Evolutionary conservation across 108 stramenopile species (phyloP), one percentile per base, ranked within the genome.

Genomic region (Fragilariopsis cylindrus): DNA sequence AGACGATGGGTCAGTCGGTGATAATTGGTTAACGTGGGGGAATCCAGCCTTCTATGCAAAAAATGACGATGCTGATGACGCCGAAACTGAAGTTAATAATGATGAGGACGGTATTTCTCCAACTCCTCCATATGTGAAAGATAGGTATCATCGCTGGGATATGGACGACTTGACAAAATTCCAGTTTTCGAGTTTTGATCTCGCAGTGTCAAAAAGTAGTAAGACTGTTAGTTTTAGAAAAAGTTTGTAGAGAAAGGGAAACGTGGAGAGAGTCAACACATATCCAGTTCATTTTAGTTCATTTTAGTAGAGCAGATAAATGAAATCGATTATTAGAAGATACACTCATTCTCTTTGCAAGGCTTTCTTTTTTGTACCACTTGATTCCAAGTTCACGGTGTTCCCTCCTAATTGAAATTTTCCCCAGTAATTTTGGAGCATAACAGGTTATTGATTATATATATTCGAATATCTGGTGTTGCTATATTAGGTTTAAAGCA

Each of bases 11-110:
- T 82, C 83, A 12, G 92, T 92, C 66, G 92, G 94, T 7, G 79
- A 92, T 63, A 89, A 90, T 67, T 95, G 89, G 91, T 54, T 66
- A 18, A 92, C 94, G 5, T 93, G 90, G 90, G 94, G 92, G 43
- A 92, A 93, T 82, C 66, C 63, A 8, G 82, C 69, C 15, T 86
- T 81, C 71, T 60, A 55, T 39, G 48, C 54, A 30, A 56, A 73
- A 2, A 7, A 71, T 11, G 16, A 63, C 40, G 30, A 13, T 13
- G 43, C 9, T 7, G 57, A 57, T 7, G 30, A 30, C 30, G 30
- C 30, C 30, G 30, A 30, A 30, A 30, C 30, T 30, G 30, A 30
- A 44, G 9, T 19, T 42, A 48, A 72, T 15, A 73, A 16, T 56
- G 48, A 60, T 45, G n/a, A 55, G 57, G 41, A 76, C 52, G 56